Evolutionary conservation across 495 filamentous ascomycete species (phyloP), one percentile per base, ranked within the genome.

Genomic region (Penicillium psychrofluorescens): DNA sequence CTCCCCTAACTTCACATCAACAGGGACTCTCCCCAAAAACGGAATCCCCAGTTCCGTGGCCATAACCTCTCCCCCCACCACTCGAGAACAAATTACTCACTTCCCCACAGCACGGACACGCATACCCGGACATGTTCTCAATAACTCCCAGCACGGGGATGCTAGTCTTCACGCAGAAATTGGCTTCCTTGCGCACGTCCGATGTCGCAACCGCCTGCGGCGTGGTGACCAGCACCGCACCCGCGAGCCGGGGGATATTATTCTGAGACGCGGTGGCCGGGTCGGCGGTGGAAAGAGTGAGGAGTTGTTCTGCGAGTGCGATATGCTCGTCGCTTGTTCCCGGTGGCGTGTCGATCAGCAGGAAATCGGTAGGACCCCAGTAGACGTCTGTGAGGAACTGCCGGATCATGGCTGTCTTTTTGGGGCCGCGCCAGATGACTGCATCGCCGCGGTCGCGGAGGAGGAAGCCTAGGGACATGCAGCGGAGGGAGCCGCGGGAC

Each of bases 301-400:
- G 68, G 6, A 96, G 70, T 11, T 85, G 89, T 56, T 96, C 91
- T 9, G 87, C 87, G 10, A 98, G 78, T 7, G 88, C 88, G 45
- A 98, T 98, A 63, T 98, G 92, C 63, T 98, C 92, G 63, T 98
- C 92, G 40, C 86, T 92, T 8, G 92, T 98, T 11, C 92, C 92
- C 0, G 92, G 92, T 22, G 92, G 92, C 2, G 92, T 98, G 67
- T 98, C 92, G 51, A 98, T 84, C 41, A 98, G 76, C 8, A 98
- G 75, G 64, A 87, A 95, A 62, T 95, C 89, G 29, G 89, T 76
- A 9, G 77, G 72, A 29, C 83, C 85, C 92, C 92, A 98, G n/a
- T 83, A 76, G 6, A 95, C 91, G 59, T 95, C 89, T 1, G 84
- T 81, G 16, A 97, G 71, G 57, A 98, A 97, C 56, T 98, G 92